phyloP scores from a whole-genome alignment of 345 rosid genomes.

The Cardamine chenopodiifolia region DNA sequence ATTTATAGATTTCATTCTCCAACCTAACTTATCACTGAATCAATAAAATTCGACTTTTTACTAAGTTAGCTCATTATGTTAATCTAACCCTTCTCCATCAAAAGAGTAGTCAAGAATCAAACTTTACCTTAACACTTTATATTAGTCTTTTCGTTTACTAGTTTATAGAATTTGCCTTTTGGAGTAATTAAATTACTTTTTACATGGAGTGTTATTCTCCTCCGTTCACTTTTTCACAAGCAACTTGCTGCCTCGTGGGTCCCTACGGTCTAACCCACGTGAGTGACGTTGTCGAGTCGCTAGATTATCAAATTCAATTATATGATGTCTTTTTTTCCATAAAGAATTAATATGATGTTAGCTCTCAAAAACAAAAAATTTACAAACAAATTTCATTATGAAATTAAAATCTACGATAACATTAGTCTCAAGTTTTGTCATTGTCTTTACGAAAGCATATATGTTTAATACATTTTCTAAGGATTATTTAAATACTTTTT shows the following conservation, averaged over 20 bases:
- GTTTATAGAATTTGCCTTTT: not conserved
- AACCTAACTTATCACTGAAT: slow-evolving; percentile 33
- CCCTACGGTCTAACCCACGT: slow-evolving; percentile 39
- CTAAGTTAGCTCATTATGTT: not conserved
- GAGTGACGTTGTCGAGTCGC: slow-evolving; percentile 46
- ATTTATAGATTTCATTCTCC: slow-evolving; percentile 38
- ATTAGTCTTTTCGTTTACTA: not conserved
- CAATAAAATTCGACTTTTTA: not conserved
- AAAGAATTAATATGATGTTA: not conserved
- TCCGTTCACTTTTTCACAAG: slow-evolving; percentile 37
- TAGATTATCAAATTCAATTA: slow-evolving; percentile 16
- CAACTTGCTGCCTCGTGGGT: slow-evolving; percentile 39
- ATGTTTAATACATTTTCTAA: too few relatives aligned
- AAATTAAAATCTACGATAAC: not conserved
- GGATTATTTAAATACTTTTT: not conserved
- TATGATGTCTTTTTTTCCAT: not conserved
- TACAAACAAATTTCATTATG: not conserved
- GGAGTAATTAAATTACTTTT: not conserved
- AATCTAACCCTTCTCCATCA: not conserved
- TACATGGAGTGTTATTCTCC: slow-evolving; percentile 28
- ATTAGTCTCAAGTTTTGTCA: not conserved
- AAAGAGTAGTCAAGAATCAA: slow-evolving; percentile 14
- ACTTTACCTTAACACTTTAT: slow-evolving; percentile 7
- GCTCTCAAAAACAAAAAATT: not conserved
- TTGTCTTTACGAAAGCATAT: not conserved